Conservation (phyloP, 495 filamentous ascomycete genomes). For the Aspergillus carlsbadensis region DNA sequence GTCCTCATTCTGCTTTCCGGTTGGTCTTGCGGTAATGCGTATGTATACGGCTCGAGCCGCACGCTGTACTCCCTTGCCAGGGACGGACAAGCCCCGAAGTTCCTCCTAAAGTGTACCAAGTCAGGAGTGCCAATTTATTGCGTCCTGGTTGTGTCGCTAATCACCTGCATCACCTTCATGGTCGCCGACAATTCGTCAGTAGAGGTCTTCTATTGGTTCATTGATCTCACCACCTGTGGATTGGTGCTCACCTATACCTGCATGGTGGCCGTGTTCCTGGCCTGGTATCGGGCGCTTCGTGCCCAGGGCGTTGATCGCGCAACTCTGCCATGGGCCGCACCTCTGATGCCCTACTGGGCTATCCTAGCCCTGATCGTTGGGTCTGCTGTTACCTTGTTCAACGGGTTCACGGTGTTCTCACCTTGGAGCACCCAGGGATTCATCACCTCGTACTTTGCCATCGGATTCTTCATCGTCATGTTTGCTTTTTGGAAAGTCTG, state of each 20-base stretch:
- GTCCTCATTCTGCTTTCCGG: conserved; percentile 66
- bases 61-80: conserved; percentile 74
- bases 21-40: conserved; percentile 70
- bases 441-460: conserved; percentile 33
- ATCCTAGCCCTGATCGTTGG: conserved; percentile 26
- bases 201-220: conserved; percentile 58
- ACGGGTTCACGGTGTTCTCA: conserved; percentile 34
- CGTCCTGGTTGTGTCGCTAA: conserved; percentile 51
- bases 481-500: conserved; percentile 34
- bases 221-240: conserved; percentile 50
- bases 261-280: conserved; percentile 53
- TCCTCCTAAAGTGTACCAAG: conserved; percentile 29
- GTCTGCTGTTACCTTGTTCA: conserved; percentile 24
- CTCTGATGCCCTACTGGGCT: conserved; percentile 30
- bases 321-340: conserved; percentile 27
- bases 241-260: conserved; percentile 57
- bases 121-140: conserved; percentile 62
- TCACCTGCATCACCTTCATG: conserved; percentile 64
- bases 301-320: conserved; percentile 53
- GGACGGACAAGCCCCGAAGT: conserved; percentile 62
- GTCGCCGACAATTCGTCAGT: conserved; percentile 52
- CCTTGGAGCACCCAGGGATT: conserved; percentile 35
- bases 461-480: conserved; percentile 33
- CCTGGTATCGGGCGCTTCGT: conserved; percentile 55
- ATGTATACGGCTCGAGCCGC: conserved; percentile 71